Base-by-base conservation (phyloP, 805 yeast genomes). In the Teunomyces barrocoloradensis region DNA sequence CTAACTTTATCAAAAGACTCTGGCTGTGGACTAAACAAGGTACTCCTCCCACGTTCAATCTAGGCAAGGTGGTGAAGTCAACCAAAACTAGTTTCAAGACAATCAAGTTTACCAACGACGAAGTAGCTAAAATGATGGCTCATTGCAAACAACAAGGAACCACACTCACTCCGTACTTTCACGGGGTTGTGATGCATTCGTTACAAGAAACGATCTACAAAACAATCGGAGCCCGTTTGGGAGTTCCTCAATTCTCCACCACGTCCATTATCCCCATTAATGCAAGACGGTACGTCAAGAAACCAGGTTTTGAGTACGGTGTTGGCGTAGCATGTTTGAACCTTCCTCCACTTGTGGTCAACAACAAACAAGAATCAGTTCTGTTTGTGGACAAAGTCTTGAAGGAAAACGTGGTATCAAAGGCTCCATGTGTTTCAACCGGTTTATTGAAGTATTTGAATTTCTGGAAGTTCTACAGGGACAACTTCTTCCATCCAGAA, bases 111-210 rank as follows among this genome's bases (percentile, higher is more conserved):
- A 7, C 37, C 18, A 43, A 51, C 11, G 21, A 32, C 1, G 41
- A 46, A 28, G 42, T 47, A 7, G 34, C 11, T 7, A 7, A 7
- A 10, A 43, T 52, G 3, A 25, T 30, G 4, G 12, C 15, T 4
- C 42, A 41, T 34, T 51, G 54, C 37, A 49, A 47, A 15, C 13
- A 34, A 17, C 43, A 46, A 6, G 42, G 40, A 4, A 32, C 45
- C 28, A 53, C 56, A 1, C 20, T 53, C 34, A 53, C 56, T 4
- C 51, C 56, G 1, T 46, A 48, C 33, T 45, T 53, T 23, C 47
- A 50, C 18, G 43, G 47, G 3, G 36, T 53, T 7, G 51, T 43
- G 6, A 15, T 51, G 23, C 35, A 43, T 11, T 42, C 49, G 29
- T 38, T 53, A 6, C 53, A 53, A 13, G 50, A 51, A 20, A 34